Evolutionary conservation across 257 asterid genomes (phyloP), one percentile per base, ranked within the genome.

Genomic region (Gentiana macrophylla): DNA sequence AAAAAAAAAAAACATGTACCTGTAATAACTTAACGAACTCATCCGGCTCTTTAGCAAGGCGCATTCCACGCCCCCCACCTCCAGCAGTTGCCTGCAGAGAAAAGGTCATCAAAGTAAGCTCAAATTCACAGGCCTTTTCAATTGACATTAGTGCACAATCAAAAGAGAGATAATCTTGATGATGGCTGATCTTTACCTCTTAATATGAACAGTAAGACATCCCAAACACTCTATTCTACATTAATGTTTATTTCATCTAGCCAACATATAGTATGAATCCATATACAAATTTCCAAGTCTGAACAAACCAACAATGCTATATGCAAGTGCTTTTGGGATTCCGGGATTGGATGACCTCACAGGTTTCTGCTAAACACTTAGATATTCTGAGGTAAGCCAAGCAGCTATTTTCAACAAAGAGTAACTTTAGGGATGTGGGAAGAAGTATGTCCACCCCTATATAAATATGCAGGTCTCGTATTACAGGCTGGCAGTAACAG

Each of bases 1-100:
- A n/a, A 60, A 53, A 35, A 58, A 41, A 34, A 55, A 50, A 55
- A 12, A 33, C 8, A 59, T 4, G 46, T 75, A 88, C 98, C 95
- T 92, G 98, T 77, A 92, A 77, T 65, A 92, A 70, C 80, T 92
- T 92, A 60, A 92, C 94, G 73, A 88, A 92, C 81, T 92, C 98
- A 5, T 73, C 84, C 66, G 86, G 97, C 74, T 80, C 93, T 68
- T 85, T 88, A 50, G 98, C 95, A 50, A 92, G 94, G 60, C 97
- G 98, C 97, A 92, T 92, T 72, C 98, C 98, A 77, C 98, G 97
- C 58, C 98, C 98, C 64, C 98, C 98, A 45, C 98, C 98, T 69
- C 98, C 98, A 57, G 98, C 97, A 35, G 98, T 88, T 69, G 98
- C 98, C 97, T 88, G 68, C 69, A 77, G 59, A 71, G 69, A 49